These are phyloP conservation scores for Citrus australasica DNA, from an alignment of 345 rosid species.

Conservation along the genomic window DNA sequence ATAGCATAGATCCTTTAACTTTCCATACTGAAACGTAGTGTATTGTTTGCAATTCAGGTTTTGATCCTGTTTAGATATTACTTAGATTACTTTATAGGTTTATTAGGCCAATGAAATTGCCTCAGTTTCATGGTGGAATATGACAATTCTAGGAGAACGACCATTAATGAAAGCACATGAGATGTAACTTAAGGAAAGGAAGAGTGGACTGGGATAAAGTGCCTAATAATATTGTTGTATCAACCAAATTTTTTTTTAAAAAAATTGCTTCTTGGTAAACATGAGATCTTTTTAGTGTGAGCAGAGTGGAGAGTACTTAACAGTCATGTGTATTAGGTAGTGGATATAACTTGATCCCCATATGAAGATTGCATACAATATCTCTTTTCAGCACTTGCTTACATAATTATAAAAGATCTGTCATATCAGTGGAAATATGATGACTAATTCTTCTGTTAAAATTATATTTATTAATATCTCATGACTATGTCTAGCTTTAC, in stretches of 20 bases:
- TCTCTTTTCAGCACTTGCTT: neutral
- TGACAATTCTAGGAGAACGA: neutral
- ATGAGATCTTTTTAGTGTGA: neutral
- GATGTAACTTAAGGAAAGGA: neutral
- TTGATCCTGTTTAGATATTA: neutral
- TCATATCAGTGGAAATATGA: neutral
- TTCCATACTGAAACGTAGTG: neutral
- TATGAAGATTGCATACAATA: neutral
- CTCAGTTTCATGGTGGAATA: neutral
- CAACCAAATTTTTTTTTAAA: neutral
- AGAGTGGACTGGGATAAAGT: neutral
- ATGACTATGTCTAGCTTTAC: neutral
- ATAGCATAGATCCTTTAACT: neutral
- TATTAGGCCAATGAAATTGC: slow-evolving; percentile 2
- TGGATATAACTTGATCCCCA: neutral
- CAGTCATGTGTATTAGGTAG: neutral
- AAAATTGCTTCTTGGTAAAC: neutral
- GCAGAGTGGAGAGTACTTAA: neutral
- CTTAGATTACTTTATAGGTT: neutral
- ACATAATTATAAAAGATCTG: neutral
- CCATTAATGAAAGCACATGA: neutral
- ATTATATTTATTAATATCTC: neutral
- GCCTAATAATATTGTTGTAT: neutral
- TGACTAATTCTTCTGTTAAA: neutral
- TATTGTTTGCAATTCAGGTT: neutral